Conservation (phyloP, 495 filamentous ascomycete species). For the Aspergillus cristatus region DNA sequence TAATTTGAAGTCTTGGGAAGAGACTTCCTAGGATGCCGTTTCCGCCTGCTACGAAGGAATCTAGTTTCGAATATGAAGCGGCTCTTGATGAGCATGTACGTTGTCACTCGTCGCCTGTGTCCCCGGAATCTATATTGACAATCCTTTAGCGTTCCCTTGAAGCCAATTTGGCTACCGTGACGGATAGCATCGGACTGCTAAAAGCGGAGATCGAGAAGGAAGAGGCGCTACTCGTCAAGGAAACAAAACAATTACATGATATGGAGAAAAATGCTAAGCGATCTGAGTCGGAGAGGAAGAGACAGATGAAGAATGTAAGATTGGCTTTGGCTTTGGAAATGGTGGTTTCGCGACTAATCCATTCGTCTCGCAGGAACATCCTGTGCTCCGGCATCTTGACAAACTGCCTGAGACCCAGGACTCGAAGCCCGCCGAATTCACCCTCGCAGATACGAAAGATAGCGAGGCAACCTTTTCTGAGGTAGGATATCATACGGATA, state of each 20-base stretch:
- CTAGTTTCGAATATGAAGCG: constrained; percentile 52
- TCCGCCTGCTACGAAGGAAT: constrained; percentile 46
- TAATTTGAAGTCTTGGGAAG: constrained; percentile 29
- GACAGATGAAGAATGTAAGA: constrained; percentile 38
- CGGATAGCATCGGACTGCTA: constrained; percentile 46
- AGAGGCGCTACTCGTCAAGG: constrained; percentile 39
- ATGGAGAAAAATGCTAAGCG: constrained; percentile 47
- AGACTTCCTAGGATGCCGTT: constrained; percentile 51
- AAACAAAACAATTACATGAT: constrained; percentile 37
- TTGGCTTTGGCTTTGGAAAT: neutral
- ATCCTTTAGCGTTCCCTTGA: constrained; percentile 38
- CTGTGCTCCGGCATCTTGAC: constrained; percentile 29
- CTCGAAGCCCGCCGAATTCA: constrained; percentile 16
- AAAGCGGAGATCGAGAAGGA: constrained; percentile 47
- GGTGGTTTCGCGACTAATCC: constrained; percentile 4
- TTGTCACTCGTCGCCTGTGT: neutral
- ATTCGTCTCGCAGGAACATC: constrained; percentile 27
- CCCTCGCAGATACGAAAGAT: constrained; percentile 17
- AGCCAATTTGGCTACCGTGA: constrained; percentile 39
- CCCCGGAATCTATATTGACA: constrained; percentile 5
- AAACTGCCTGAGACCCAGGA: constrained; percentile 9
- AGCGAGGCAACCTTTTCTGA: constrained; percentile 18
- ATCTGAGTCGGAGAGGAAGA: constrained; percentile 35
- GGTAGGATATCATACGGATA: constrained; percentile 16
- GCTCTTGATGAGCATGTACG: constrained; percentile 48